phyloP scores from a whole-genome alignment of 257 asterid species.

The Voacanga thouarsii region DNA sequence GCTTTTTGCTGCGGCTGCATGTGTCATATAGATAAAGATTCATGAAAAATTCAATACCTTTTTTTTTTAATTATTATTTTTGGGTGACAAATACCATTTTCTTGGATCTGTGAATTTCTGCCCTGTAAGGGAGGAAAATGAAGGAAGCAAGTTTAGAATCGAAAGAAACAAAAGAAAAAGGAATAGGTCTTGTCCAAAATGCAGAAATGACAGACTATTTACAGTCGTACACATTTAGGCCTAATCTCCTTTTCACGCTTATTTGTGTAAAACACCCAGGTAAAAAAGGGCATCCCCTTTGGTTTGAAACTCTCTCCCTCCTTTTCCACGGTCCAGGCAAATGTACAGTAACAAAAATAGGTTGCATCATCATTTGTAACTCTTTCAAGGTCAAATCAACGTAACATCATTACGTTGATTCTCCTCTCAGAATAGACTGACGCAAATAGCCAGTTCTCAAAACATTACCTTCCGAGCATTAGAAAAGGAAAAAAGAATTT shows the following conservation, averaged over 20 bases:
- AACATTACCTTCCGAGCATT: too few species aligned
- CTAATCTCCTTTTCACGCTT: too few species aligned
- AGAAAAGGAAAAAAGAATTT: too few species aligned
- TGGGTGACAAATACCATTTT: neutral
- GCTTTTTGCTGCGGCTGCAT: slow-evolving; percentile 3
- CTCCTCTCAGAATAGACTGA: too few species aligned
- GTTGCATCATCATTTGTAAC: neutral
- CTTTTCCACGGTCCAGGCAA: neutral
- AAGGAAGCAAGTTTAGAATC: neutral
- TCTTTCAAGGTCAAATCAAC: neutral
- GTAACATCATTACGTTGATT: neutral
- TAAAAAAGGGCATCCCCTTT: too few species aligned
- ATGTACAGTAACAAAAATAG: too few species aligned
- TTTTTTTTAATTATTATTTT: too few species aligned
- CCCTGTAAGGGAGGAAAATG: neutral
- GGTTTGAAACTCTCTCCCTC: neutral
- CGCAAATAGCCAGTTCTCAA: neutral
- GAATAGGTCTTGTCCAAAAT: neutral
- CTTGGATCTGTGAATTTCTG: neutral
- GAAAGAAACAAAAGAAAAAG: neutral
- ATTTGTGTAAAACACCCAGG: neutral
- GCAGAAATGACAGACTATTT: neutral
- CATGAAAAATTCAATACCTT: neutral
- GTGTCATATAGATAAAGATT: slow-evolving; percentile 10
- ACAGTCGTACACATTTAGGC: neutral